phyloP scores from a whole-genome alignment of 2,329 filamentous ascomycete genomes.

The Paraphoma chrysanthemicola region DNA sequence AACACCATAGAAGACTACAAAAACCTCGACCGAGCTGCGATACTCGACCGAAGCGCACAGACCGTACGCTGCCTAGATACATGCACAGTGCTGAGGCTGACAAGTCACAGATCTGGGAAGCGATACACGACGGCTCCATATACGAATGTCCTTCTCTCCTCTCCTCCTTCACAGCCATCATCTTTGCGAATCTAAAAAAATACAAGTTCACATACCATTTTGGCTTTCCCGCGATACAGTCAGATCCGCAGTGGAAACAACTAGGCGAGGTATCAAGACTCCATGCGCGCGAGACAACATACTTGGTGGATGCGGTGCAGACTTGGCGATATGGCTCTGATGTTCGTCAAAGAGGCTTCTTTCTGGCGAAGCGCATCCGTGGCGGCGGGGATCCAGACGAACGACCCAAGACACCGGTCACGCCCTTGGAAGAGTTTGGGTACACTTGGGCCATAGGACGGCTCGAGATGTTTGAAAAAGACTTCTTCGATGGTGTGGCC shows the following conservation, averaged over 20 bases:
- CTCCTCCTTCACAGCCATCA: conserved; percentile 86
- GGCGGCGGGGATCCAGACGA: conserved; percentile 34
- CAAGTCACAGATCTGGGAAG: conserved; percentile 82
- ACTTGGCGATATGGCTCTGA: conserved; percentile 88
- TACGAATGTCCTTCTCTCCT: conserved; percentile 93
- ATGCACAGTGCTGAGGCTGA: conserved; percentile 26
- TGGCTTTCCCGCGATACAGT: conserved; percentile 91
- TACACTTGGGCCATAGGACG: conserved; percentile 81
- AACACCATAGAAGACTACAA: conserved; percentile 96
- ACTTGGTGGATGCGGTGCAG: conserved; percentile 81
- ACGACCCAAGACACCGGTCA: conserved; percentile 57
- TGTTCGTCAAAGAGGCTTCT: conserved; percentile 88
- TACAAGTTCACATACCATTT: conserved; percentile 99
- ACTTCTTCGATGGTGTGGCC: conserved; percentile 79
- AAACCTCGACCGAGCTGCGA: conserved; percentile 77
- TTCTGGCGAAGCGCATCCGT: conserved; percentile 81
- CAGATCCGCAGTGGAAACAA: conserved; percentile 79
- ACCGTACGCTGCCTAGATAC: conserved; percentile 64
- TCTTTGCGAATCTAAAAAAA: conserved; percentile 95
- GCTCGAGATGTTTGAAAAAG: conserved; percentile 79
- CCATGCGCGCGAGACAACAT: conserved; percentile 72
- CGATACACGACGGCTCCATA: conserved; percentile 94
- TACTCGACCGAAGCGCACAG: conserved; percentile 79
- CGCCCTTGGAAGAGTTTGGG: conserved; percentile 62
- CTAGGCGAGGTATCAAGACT: conserved; percentile 55